A percentile compares a stretch with the other conserved stretches of the same genome.
These are phyloP conservation scores for Trichoderma gracile DNA, from an alignment of 2,329 filamentous ascomycete genomes.

Conservation along the genomic window DNA sequence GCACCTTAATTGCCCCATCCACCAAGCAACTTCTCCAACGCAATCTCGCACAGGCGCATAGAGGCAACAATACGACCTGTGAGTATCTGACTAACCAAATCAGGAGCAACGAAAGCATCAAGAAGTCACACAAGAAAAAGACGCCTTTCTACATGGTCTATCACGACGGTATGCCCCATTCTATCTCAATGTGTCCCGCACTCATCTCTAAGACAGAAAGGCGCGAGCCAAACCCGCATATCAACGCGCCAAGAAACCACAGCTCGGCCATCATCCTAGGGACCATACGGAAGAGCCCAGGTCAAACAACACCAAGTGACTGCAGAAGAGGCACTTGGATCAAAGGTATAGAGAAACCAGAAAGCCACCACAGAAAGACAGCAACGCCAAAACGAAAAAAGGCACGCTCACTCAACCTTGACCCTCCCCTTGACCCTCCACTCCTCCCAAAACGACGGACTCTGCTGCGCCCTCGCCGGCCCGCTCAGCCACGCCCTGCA, in stretches of 20 bases:
- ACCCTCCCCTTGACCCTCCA: constrained; percentile 35
- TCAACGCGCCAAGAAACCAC: not conserved
- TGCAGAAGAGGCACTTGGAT: not conserved
- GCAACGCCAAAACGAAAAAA: not conserved
- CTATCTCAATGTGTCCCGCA: not conserved
- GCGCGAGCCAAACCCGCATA: not conserved
- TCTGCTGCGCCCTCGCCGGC: constrained; percentile 40
- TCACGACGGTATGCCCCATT: not conserved
- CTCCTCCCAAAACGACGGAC: constrained; percentile 44
- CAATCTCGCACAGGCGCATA: too few species aligned
- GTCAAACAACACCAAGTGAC: not conserved
- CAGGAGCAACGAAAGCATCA: too few species aligned
- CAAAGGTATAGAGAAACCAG: too few species aligned
- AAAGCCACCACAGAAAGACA: too few species aligned
- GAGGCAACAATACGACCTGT: too few species aligned
- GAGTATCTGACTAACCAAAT: too few species aligned
- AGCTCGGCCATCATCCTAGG: not conserved
- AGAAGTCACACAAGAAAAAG: too few species aligned
- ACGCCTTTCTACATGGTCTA: not conserved
- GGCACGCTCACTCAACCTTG: not conserved
- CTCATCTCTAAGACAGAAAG: not conserved
- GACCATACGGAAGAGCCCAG: not conserved
- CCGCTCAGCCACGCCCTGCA: constrained; percentile 50
- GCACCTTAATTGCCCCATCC: too few species aligned
- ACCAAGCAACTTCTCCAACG: too few species aligned